Base-by-base conservation (phyloP, 75 land plant genomes). In the Isoetes taiwanensis region DNA sequence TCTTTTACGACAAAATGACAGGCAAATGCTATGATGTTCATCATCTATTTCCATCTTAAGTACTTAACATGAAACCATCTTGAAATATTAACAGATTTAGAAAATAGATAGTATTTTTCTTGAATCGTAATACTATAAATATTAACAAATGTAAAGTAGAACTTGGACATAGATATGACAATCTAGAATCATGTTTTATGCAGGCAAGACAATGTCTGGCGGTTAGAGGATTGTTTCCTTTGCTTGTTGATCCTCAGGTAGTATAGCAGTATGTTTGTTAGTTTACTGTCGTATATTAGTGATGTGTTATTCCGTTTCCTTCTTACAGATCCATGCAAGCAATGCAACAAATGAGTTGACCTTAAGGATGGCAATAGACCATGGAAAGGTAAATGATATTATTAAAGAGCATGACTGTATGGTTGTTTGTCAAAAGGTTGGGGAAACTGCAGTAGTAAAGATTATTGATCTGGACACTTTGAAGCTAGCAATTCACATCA, bases 241-340 rank as follows among this genome's bases (percentile, higher is more conserved):
- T 46, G 23, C 50, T 46, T 46, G 50, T 23, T 5, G 50, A 46
- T 46, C 50, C 50, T 46, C 50, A 46, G 50, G 50, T 46, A 46
- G 23, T 5, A 46, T 6, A 5, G 16, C 4, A 19, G 4, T 46
- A 5, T n/a, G 4, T 5, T 19, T 46, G 23, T 46, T 9, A 9
- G 14, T 37, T 37, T 37, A 14, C 9, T 37, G 14, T 37, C 14
- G 38, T 37, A 14, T 37, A 9, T 37, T 9, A 14, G 38, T 14
- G 11, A 37, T 9, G 11, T 37, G 11, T n/a, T n/a, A n/a, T n/a
- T n/a, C n/a, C n/a, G n/a, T n/a, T n/a, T n/a, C n/a, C n/a, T 6
- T 19, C 4, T 19, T 46, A 23, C 19, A 46, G 50, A 23, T 46
- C 6, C 16, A 23, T n/a, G 23, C 50, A 16, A 46, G 50, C 50